These are phyloP conservation scores for Solanum clarkiae DNA, from an alignment of 257 asterid species.

Conservation along the genomic window DNA sequence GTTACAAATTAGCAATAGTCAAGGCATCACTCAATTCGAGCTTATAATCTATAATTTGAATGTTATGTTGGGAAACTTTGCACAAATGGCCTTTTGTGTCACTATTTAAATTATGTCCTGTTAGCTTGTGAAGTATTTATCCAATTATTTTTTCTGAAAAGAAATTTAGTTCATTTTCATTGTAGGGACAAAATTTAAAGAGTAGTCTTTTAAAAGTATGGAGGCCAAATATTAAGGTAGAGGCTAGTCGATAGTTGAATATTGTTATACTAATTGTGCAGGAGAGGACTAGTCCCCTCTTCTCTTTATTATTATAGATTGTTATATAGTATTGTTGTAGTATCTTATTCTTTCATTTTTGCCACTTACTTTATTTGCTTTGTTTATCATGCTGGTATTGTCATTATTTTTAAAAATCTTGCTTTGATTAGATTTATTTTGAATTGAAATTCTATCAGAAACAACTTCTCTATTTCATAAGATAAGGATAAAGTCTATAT, in stretches of 20 bases:
- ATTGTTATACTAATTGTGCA: neutral
- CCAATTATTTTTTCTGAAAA: neutral
- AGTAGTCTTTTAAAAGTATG: neutral
- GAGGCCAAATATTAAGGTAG: too few species aligned
- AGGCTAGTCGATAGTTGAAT: too few species aligned
- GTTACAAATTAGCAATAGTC: too few species aligned
- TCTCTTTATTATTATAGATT: too few species aligned
- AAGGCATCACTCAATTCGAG: neutral
- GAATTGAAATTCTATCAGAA: too few species aligned
- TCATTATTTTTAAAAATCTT: neutral
- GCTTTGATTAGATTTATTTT: neutral
- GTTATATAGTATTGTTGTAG: too few species aligned
- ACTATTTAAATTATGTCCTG: neutral
- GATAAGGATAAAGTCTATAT: fast-evolving
- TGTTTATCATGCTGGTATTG: too few species aligned
- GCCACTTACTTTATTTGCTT: neutral
- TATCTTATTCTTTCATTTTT: too few species aligned
- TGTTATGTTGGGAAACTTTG: neutral
- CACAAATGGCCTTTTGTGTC: neutral
- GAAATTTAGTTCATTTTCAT: neutral
- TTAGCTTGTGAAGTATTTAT: neutral
- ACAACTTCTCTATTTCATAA: too few species aligned
- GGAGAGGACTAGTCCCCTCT: neutral
- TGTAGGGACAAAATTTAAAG: neutral
- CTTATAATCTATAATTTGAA: neutral